phyloP scores from a whole-genome alignment of 257 asterid genomes.

The Paraleonurus japonicus region DNA sequence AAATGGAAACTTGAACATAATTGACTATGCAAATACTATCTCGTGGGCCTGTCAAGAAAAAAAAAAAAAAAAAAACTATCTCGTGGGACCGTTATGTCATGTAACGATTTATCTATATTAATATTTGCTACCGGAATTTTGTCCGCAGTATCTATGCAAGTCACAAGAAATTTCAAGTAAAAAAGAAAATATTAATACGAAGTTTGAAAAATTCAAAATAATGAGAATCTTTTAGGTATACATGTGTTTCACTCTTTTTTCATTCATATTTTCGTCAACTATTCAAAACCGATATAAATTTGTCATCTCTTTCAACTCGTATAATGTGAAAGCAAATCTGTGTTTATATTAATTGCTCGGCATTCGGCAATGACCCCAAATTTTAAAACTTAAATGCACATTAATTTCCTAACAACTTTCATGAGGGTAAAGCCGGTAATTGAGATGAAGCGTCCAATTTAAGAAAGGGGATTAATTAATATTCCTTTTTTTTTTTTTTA shows the following conservation, averaged over 20 bases:
- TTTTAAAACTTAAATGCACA: background rate
- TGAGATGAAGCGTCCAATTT: background rate
- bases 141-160: background rate
- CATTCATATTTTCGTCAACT: background rate
- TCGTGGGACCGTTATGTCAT: background rate
- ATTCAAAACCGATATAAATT: background rate
- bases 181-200: background rate
- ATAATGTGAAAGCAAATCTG: background rate
- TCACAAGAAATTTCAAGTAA: background rate
- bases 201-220: background rate
- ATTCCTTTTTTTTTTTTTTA: no score
- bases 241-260: background rate
- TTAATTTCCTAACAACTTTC: constrained; percentile 24
- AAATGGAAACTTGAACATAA: background rate
- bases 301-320: background rate
- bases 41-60: no score
- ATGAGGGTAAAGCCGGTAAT: background rate
- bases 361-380: background rate
- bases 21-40: no score
- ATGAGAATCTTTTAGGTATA: background rate
- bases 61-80: no score
- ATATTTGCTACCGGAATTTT: background rate
- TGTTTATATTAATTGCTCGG: background rate
- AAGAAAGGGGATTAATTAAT: background rate
- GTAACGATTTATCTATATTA: no score